These are phyloP conservation scores for Pseudopithomyces maydicus DNA, from an alignment of 2,329 filamentous ascomycete species.

Conservation along the genomic window DNA sequence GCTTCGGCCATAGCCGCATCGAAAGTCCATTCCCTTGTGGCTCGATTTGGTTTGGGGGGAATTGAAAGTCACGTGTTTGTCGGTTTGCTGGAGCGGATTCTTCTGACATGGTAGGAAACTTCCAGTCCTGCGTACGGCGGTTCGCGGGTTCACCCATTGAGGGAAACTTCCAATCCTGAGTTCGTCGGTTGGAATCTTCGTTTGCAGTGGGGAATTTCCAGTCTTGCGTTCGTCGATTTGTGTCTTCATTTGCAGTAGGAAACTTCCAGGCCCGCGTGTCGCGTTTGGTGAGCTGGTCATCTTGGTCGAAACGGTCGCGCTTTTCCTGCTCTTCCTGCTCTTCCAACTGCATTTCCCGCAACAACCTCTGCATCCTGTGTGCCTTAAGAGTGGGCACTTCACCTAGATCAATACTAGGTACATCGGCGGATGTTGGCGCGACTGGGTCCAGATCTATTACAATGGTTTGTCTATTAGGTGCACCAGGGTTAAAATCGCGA, in stretches of 20 bases:
- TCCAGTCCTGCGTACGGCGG: conserved; percentile 60
- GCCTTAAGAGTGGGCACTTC: conserved; percentile 62
- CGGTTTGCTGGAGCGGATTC: conserved; percentile 20
- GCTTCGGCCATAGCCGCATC: conserved; percentile 50
- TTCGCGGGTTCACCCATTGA: conserved; percentile 25
- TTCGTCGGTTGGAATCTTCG: conserved; percentile 42
- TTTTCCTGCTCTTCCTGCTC: conserved; percentile 40
- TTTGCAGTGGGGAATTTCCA: conserved; percentile 41
- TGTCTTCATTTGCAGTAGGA: conserved; percentile 17
- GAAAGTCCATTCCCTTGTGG: conserved; percentile 56
- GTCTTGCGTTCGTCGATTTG: conserved; percentile 51
- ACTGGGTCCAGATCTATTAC: conserved; percentile 65
- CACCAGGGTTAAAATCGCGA: conserved; percentile 49
- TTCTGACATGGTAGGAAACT: conserved; percentile 48
- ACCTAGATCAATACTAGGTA: conserved; percentile 51
- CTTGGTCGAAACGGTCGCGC: conserved; percentile 29
- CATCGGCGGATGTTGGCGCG: conserved; percentile 38
- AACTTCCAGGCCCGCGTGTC: conserved; percentile 54
- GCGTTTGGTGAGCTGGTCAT: conserved; percentile 33
- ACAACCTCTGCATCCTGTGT: conserved; percentile 56
- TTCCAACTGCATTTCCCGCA: conserved; percentile 49
- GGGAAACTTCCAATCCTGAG: conserved; percentile 61
- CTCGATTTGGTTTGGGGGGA: conserved; percentile 45
- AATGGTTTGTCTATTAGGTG: conserved; percentile 55
- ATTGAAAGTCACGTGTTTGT: conserved; percentile 39